These are phyloP conservation scores for Sarcocystis neurona DNA, from an alignment of 169 alveolate species.

Conservation along the genomic window DNA sequence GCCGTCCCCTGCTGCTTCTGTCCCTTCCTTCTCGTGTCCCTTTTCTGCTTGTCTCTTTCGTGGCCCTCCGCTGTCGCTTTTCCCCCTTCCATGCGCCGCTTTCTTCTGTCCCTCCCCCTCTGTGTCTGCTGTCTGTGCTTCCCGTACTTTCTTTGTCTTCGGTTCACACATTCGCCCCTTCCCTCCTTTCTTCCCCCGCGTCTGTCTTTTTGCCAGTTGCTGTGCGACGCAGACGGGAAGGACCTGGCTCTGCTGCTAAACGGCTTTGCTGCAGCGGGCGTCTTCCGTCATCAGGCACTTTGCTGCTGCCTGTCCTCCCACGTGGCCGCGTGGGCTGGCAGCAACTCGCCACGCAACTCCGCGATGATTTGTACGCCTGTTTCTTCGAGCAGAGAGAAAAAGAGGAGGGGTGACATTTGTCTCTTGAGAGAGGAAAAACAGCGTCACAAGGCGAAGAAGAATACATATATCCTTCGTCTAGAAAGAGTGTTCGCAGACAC, in stretches of 20 bases:
- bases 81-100: too few relatives aligned
- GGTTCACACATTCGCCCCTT: too few relatives aligned
- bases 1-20: too few relatives aligned
- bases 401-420: not conserved
- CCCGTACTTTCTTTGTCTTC: too few relatives aligned
- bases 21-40: too few relatives aligned
- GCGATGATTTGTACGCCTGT: not conserved
- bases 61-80: too few relatives aligned
- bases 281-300: slow-evolving; percentile 1
- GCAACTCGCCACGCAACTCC: slow-evolving; percentile 29
- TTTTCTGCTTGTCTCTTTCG: too few relatives aligned
- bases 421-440: not conserved
- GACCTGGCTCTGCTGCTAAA: not conserved
- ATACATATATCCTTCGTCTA: too few relatives aligned
- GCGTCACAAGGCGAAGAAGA: not conserved
- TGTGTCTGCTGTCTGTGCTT: too few relatives aligned
- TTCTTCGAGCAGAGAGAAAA: not conserved
- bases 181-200: too few relatives aligned
- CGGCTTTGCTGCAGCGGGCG: slow-evolving; percentile 11
- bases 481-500: too few relatives aligned
- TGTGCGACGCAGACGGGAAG: slow-evolving; percentile 28
- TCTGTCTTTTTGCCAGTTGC: not conserved
- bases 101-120: too few relatives aligned
- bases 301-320: not conserved
- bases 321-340: slow-evolving; percentile 16